Base-by-base conservation (phyloP, 768 basidiomycete species). In the Strobilomyces echinocephalus region DNA sequence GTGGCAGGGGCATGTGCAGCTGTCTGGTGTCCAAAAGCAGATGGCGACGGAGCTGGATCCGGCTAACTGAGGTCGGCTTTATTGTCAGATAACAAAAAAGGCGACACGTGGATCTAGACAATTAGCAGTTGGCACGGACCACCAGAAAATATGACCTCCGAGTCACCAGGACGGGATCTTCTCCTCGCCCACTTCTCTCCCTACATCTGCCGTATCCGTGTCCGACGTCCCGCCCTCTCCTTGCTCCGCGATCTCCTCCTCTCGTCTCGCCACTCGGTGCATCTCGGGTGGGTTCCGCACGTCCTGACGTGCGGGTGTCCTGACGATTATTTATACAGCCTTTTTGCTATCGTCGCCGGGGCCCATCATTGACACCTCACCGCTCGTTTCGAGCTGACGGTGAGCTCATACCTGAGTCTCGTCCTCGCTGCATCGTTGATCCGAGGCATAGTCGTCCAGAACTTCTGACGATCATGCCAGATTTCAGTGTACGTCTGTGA, bases 1-100 rank as follows among this genome's bases (percentile, higher is more conserved):
- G 30, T 30, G 9, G 30, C 9, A 30, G 30, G 30, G 6, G 30
- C 30, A 30, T 34, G 34, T 34, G 34, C 34, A 24, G 24, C 24
- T 24, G 24, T 24, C 24, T 24, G 24, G 24, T 24, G 24, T 24
- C 24, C 24, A 24, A 24, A 24, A 24, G 24, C 24, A 24, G 24
- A 24, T 24, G 47, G 47, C 14, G 28, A 24, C 15, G 34, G 10
- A 40, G 36, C 6, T 18, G 28, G 38, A 30, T 35, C n/a, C 49
- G 49, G 49, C 33, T 43, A 33, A 34, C 7, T 26, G 12, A 15
- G 21, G 21, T 52, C 56, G 36, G 36, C 16, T 16, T 61, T 69
- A 69, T 68, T 68, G 67, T 69, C 36, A 18, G 36, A 38, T 16
- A 3, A 35, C 26, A 6, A 18, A 28, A 11, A 28, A 36, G 2